Percentiles rank a stretch among this genome's conserved stretches.
phyloP scores from a whole-genome alignment of 805 yeast species.

The Candida germanica region DNA sequence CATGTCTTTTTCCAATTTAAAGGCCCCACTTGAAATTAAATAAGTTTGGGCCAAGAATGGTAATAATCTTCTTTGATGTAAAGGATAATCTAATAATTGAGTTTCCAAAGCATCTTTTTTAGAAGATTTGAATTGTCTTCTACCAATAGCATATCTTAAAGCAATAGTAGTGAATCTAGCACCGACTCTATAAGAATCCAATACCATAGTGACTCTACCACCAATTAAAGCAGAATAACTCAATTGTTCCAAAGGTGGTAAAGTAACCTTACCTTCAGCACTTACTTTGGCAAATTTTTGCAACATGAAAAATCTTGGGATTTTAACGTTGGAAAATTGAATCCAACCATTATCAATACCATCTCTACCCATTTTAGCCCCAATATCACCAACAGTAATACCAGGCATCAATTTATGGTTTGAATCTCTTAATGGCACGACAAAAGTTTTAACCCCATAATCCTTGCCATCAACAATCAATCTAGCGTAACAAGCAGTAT shows the following conservation, averaged over 20 bases:
- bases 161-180: constrained; percentile 44
- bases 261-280: constrained; percentile 36
- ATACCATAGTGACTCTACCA: constrained; percentile 45
- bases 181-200: constrained; percentile 41
- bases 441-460: constrained; percentile 45
- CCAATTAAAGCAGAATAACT: constrained; percentile 41
- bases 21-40: constrained; percentile 36
- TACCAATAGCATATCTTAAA: constrained; percentile 43
- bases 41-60: constrained; percentile 43
- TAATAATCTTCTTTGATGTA: constrained; percentile 45
- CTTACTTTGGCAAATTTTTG: constrained; percentile 42
- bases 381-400: constrained; percentile 44
- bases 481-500: constrained; percentile 39
- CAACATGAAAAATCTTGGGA: constrained; percentile 46
- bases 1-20: constrained; percentile 34
- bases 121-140: constrained; percentile 43
- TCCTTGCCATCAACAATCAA: constrained; percentile 43
- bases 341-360: constrained; percentile 51
- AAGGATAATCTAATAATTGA: constrained; percentile 43
- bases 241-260: constrained; percentile 47
- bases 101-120: constrained; percentile 28
- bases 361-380: constrained; percentile 48
- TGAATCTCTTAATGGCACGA: constrained; percentile 45
- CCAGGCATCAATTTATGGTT: constrained; percentile 43
- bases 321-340: constrained; percentile 41